Conservation (phyloP, 169 alveolate species). For the Toxoplasma gondii region DNA sequence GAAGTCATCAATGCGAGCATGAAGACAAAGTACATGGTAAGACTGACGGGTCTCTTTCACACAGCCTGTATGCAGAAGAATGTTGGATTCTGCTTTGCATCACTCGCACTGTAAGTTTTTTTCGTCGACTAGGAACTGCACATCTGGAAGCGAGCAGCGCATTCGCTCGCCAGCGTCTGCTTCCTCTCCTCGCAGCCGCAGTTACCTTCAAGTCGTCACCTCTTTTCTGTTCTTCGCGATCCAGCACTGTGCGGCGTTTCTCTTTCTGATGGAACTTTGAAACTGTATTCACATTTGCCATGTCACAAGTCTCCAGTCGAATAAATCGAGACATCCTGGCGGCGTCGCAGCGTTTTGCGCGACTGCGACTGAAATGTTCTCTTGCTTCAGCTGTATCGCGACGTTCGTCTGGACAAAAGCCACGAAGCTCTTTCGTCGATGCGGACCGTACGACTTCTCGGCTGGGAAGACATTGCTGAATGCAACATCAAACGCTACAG, state of each 20-base stretch:
- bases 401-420: constrained; percentile 30
- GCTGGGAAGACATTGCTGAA: constrained; percentile 64
- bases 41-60: neutral
- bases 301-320: too few species aligned
- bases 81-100: neutral
- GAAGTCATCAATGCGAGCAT: constrained; percentile 18
- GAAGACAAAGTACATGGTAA: constrained; percentile 33
- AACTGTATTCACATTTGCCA: too few species aligned
- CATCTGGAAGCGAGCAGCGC: too few species aligned
- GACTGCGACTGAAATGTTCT: neutral
- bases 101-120: too few species aligned
- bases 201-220: too few species aligned
- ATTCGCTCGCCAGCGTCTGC: too few species aligned
- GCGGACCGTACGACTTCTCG: constrained; percentile 57
- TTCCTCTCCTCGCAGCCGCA: too few species aligned
- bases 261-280: too few species aligned
- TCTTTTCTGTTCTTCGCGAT: too few species aligned
- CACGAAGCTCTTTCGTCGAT: constrained; percentile 41
- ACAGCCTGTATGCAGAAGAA: neutral
- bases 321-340: too few species aligned
- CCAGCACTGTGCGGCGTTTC: too few species aligned
- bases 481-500: neutral
- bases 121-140: too few species aligned
- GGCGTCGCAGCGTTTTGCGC: neutral
- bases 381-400: constrained; percentile 15